Percentiles rank a stretch among this genome's conserved stretches.
phyloP scores from a whole-genome alignment of 805 yeast species.

The Candida argentea region DNA sequence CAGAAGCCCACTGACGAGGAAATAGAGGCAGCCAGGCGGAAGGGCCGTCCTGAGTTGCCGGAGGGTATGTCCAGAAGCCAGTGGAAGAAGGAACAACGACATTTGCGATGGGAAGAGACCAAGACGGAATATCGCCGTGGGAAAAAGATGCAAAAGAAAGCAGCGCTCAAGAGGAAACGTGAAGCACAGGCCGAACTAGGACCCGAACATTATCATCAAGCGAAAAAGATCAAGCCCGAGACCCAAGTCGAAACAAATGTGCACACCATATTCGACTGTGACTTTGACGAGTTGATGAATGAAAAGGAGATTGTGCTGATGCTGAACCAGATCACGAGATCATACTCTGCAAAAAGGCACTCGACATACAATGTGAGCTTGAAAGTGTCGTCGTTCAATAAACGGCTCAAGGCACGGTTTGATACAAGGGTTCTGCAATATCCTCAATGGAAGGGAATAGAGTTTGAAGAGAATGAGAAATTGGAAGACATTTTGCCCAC shows the following conservation, averaged over 20 bases:
- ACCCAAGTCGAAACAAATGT: slow-evolving; percentile 42
- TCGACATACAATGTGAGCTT: slow-evolving; percentile 50
- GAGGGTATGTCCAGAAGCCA: slow-evolving; percentile 82
- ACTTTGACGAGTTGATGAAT: slow-evolving; percentile 82
- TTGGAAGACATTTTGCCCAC: slow-evolving; percentile 19
- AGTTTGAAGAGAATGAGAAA: slow-evolving; percentile 30
- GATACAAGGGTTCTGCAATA: slow-evolving; percentile 52
- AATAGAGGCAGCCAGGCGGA: slow-evolving; percentile 7
- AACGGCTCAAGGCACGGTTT: slow-evolving; percentile 56
- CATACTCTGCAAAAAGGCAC: slow-evolving; percentile 69
- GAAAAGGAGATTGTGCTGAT: slow-evolving; percentile 61
- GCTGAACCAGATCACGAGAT: slow-evolving; percentile 70
- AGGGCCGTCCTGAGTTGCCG: slow-evolving; percentile 34
- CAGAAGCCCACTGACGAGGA: slow-evolving; percentile 7
- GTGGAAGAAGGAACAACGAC: slow-evolving; percentile 66
- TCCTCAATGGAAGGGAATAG: slow-evolving; percentile 57
- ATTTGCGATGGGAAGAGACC: slow-evolving; percentile 48
- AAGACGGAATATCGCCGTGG: slow-evolving; percentile 49
- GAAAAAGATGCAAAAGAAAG: slow-evolving; percentile 46
- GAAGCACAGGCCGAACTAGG: slow-evolving; percentile 3
- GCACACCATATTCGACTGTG: slow-evolving; percentile 72
- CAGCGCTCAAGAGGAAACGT: slow-evolving; percentile 18
- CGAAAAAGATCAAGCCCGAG: slow-evolving; percentile 25
- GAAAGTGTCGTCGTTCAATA: slow-evolving; percentile 54
- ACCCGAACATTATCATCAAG: slow-evolving; percentile 13